These are phyloP conservation scores for Colletotrichum limetticola DNA, from an alignment of 2,329 filamentous ascomycete genomes.

Conservation along the genomic window DNA sequence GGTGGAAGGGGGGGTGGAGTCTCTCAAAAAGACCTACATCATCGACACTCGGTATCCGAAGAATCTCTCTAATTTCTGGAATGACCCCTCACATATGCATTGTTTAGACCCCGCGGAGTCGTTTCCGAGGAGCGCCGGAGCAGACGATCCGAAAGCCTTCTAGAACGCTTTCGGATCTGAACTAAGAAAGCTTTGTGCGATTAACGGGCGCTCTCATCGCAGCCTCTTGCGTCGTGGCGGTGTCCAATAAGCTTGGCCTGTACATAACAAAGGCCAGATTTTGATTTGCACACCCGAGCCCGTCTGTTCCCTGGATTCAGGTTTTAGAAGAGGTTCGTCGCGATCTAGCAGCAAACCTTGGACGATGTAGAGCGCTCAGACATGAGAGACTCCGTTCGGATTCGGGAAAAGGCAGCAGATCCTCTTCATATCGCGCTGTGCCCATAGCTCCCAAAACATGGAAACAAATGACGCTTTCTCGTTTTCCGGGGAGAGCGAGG, in stretches of 20 bases:
- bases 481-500: neutral
- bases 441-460: neutral
- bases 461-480: neutral
- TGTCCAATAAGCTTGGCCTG: neutral
- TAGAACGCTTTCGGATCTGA: conserved; percentile 15
- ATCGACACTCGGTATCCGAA: neutral
- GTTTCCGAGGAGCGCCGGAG: neutral
- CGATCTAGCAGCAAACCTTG: conserved; percentile 1
- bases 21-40: neutral
- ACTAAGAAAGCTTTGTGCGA: neutral
- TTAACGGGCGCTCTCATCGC: neutral
- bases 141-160: conserved; percentile 3
- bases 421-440: neutral
- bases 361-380: neutral
- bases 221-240: neutral
- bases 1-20: neutral
- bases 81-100: neutral
- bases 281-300: neutral
- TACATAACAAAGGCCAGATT: neutral
- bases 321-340: neutral
- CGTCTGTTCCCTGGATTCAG: neutral
- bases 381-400: neutral
- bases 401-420: neutral
- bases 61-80: neutral
- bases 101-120: neutral